phyloP scores from a whole-genome alignment of 2,329 filamentous ascomycete species.

The Chrysoporthe cubensis region DNA sequence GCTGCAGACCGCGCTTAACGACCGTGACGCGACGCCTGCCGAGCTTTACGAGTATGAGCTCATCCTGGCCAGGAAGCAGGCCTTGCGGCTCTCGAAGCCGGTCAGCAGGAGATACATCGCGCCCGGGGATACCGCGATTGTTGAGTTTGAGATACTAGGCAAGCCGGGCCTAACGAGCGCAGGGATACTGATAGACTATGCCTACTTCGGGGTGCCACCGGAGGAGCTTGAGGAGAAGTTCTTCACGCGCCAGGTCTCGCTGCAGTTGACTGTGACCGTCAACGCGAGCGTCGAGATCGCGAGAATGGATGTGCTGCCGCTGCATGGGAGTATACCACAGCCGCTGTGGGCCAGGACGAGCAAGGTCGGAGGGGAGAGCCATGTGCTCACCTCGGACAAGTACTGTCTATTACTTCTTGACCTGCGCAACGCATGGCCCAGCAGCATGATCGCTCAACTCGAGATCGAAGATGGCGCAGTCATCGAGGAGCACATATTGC shows the following conservation, averaged over 20 bases:
- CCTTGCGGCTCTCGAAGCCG: conserved; percentile 60
- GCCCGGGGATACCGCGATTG: conserved; percentile 69
- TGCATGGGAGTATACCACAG: conserved; percentile 68
- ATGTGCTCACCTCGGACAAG: conserved; percentile 56
- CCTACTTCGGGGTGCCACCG: conserved; percentile 72
- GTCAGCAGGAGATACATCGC: conserved; percentile 63
- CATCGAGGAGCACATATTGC: conserved; percentile 62
- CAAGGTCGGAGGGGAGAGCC: conserved; percentile 36
- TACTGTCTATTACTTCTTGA: conserved; percentile 83
- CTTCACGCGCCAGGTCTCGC: conserved; percentile 79
- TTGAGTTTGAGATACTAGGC: conserved; percentile 83
- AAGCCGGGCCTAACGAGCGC: conserved; percentile 83
- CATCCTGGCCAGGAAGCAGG: conserved; percentile 74
- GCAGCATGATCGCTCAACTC: conserved; percentile 70
- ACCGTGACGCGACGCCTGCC: conserved; percentile 75
- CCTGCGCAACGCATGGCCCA: conserved; percentile 88
- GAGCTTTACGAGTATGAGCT: conserved; percentile 88
- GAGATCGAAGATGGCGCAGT: conserved; percentile 53
- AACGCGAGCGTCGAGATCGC: conserved; percentile 87
- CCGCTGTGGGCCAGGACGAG: conserved; percentile 59
- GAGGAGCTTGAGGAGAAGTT: conserved; percentile 73
- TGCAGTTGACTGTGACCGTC: conserved; percentile 85
- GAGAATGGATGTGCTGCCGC: conserved; percentile 76
- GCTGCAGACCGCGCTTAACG: conserved; percentile 73
- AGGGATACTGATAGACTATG: conserved; percentile 84